Base-by-base conservation (phyloP, 345 rosid genomes). In the Raphanus sativus region DNA sequence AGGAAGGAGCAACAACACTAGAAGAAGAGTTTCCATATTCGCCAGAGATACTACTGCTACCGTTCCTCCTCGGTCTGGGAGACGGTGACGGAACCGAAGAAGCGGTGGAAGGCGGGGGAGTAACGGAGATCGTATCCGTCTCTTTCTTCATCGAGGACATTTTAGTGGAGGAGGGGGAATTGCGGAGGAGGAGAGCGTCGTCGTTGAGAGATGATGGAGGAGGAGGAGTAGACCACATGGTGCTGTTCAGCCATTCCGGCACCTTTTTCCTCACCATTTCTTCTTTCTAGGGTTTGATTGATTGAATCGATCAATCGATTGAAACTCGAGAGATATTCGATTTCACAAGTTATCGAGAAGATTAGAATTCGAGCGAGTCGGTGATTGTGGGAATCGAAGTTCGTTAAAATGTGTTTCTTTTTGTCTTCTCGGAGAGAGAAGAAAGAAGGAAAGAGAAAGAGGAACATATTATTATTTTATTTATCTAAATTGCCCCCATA, bases 211-310 rank as follows among this genome's bases (percentile, higher is more conserved):
- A 67, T 59, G 72, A 48, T 16, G 54, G 54, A 2, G 55, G 16
- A 45, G 52, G 83, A 61, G 86, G 55, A 81, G 91, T 77, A 73
- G 91, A 85, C 98, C 98, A 95, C 72, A 95, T 82, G 67, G 98
- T 87, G 81, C 94, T 95, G 78, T 95, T 95, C 26, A 95, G 87
- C 99, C 99, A 95, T 85, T 95, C 99, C 68, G 99, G 99, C 8
- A 93, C 96, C 54, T 83, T 83, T 77, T 92, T 93, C 89, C 84
- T 93, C 87, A 78, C 92, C 98, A 93, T 96, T 8, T 65, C 58
- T 9, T 55, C 60, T 9, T 55, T 28, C 40, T 76, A 60, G 25
- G 59, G 65, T 17, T 66, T 58, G 62, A 71, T 60, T 9, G 65
- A 80, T 75, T 30, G 73, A 70, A 48, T n/a, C 65, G 69, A 70